Evolutionary conservation across 1,139 yeast species (phyloP).

Genomic region (Kurtzmaniella quercitrusa): DNA sequence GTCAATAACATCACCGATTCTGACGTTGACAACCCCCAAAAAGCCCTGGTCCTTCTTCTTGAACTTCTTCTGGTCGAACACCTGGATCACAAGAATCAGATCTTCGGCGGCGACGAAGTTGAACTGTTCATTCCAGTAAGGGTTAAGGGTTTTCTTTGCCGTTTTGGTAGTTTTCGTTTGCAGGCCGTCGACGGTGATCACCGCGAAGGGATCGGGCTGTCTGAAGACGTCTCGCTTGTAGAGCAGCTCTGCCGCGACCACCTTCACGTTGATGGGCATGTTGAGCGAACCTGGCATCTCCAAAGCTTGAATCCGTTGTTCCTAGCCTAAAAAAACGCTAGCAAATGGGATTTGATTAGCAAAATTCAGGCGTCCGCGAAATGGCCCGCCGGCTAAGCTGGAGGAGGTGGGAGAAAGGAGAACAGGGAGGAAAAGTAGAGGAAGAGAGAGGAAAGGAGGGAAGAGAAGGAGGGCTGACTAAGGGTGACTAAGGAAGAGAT

Average conservation of each 20-base stretch:
- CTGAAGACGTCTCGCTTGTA: constrained; percentile 93
- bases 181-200: constrained; percentile 91
- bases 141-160: constrained; percentile 89
- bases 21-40: constrained; percentile 88
- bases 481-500: background rate
- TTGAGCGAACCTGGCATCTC: constrained; percentile 16
- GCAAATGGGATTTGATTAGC: background rate
- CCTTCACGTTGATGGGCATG: constrained; percentile 58
- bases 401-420: background rate
- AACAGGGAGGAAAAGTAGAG: background rate
- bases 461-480: background rate
- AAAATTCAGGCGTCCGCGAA: background rate
- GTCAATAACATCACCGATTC: constrained; percentile 87
- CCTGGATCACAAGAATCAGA: constrained; percentile 86
- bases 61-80: constrained; percentile 94
- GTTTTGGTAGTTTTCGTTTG: constrained; percentile 95
- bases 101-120: constrained; percentile 74
- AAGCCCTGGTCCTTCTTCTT: constrained; percentile 99
- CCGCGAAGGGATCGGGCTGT: constrained; percentile 97
- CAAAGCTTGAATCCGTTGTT: background rate
- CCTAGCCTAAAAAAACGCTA: background rate
- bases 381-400: constrained; percentile 1
- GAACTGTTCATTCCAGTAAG: constrained; percentile 96
- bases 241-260: constrained; percentile 94
- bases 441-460: background rate